phyloP scores from a whole-genome alignment of 306 rosid genomes.

The Quercus dentata region DNA sequence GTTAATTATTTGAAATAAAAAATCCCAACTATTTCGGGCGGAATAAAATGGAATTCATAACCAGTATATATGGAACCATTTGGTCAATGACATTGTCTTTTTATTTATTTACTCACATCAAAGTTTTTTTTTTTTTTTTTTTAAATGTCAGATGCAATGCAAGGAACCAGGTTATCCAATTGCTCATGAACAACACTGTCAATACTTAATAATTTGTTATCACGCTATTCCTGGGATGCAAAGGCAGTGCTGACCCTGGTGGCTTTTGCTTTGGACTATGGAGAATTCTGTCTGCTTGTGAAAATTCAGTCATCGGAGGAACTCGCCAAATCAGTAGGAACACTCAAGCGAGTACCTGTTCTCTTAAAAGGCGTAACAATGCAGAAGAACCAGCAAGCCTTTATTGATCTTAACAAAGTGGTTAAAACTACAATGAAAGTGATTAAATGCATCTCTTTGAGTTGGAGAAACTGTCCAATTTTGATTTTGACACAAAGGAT shows the following conservation, averaged over 20 bases:
- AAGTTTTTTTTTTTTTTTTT: no score
- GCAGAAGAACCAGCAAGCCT: constrained; percentile 43
- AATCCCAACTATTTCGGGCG: accelerated
- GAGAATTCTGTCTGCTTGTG: constrained; percentile 71
- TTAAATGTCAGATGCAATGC: not conserved
- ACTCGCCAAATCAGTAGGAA: constrained; percentile 54
- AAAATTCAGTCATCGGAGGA: constrained; percentile 37
- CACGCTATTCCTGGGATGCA: constrained; percentile 56
- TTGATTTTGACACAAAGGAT: not conserved
- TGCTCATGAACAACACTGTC: not conserved
- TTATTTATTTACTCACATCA: no score
- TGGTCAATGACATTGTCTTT: no score
- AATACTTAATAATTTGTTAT: constrained; percentile 2
- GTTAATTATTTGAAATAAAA: no score
- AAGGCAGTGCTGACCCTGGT: constrained; percentile 69
- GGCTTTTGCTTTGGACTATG: constrained; percentile 59
- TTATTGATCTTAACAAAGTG: constrained; percentile 46
- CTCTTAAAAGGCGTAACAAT: constrained; percentile 24
- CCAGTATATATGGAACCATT: no score
- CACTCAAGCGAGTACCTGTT: constrained; percentile 46
- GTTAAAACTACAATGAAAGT: constrained; percentile 38
- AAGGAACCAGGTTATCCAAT: not conserved
- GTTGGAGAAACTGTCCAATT: constrained; percentile 35
- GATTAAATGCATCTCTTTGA: constrained; percentile 52
- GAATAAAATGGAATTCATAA: no score